A percentile compares a stretch with the other conserved stretches of the same genome.
These are phyloP conservation scores for Lentinula edodes DNA, from an alignment of 768 basidiomycete species.

Conservation along the genomic window DNA sequence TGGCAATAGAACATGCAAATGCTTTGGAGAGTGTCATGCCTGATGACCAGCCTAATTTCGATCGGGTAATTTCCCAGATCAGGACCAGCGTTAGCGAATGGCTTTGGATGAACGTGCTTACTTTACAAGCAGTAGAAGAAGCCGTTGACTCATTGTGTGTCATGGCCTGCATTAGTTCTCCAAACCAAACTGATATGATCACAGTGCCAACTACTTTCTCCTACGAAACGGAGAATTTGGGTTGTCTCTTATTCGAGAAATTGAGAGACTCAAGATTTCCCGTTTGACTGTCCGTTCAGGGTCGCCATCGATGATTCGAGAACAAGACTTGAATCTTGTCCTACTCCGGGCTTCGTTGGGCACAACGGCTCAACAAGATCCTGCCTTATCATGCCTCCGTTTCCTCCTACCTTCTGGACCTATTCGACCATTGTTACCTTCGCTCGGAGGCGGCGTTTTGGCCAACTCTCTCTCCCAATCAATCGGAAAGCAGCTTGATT, in stretches of 20 bases:
- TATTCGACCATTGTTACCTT: constrained; percentile 74
- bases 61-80: constrained; percentile 67
- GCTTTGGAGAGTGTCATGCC: constrained; percentile 64
- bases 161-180: not conserved
- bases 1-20: constrained; percentile 60
- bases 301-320: constrained; percentile 72
- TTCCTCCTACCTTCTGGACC: constrained; percentile 81
- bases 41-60: constrained; percentile 73
- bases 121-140: constrained; percentile 74
- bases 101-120: constrained; percentile 89
- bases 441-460: constrained; percentile 37
- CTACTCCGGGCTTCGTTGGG: constrained; percentile 85
- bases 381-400: constrained; percentile 63
- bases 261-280: constrained; percentile 77
- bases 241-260: constrained; percentile 77
- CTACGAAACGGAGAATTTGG: constrained; percentile 86
- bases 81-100: constrained; percentile 85
- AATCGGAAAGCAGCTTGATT: constrained; percentile 25
- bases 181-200: constrained; percentile 5
- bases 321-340: constrained; percentile 85
- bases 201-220: constrained; percentile 83
- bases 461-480: constrained; percentile 30
- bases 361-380: constrained; percentile 83
- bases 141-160: constrained; percentile 82
- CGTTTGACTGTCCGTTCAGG: constrained; percentile 66